Base-by-base conservation (phyloP, 345 rosid genomes). In the Anastatica hierochuntica region DNA sequence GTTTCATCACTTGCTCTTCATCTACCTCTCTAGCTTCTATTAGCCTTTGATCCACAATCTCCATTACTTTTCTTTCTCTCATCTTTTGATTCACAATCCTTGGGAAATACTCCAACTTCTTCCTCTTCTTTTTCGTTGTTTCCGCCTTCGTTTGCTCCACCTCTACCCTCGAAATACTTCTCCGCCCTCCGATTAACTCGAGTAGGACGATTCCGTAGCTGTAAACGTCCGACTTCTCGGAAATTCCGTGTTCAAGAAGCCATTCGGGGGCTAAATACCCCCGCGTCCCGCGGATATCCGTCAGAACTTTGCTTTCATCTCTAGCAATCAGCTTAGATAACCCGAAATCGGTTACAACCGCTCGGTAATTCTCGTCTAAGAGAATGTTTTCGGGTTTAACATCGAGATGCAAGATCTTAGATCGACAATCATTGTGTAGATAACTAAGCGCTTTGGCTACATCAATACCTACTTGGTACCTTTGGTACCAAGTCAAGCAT, bases 241-340 rank as follows among this genome's bases (percentile, higher is more conserved):
- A 79, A 14, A 84, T 65, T 2, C 88, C 83, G 1, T 35, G 63
- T 10, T 72, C 83, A 34, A 84, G 33, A 42, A 92, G 75, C 94
- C 88, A 84, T 55, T 84, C 88, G 0, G 94, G 94, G 1, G 88
- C 94, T 60, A 84, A 54, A 36, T 84, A 84, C 2, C 88, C 88
- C 30, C 70, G 65, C 1, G 94, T 84, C 1, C 94, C 94, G 1
- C 88, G 66, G n/a, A 81, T 72, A 9, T 79, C 81, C 0, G 94
- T 81, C 1, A 81, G 10, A 1, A 77, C 73, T 47, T 68, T 26
- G 35, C 94, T 84, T 63, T 84, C 75, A 6, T 84, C 94, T 69
- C 61, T 73, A 10, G 69, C 70, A 60, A 81, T 67, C 3, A 84
- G 48, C 70, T 74, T 79, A 0, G 94, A 84, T n/a, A 84, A 72